These are phyloP conservation scores for Eutrema heterophyllum DNA, from an alignment of 345 rosid species.

Conservation along the genomic window DNA sequence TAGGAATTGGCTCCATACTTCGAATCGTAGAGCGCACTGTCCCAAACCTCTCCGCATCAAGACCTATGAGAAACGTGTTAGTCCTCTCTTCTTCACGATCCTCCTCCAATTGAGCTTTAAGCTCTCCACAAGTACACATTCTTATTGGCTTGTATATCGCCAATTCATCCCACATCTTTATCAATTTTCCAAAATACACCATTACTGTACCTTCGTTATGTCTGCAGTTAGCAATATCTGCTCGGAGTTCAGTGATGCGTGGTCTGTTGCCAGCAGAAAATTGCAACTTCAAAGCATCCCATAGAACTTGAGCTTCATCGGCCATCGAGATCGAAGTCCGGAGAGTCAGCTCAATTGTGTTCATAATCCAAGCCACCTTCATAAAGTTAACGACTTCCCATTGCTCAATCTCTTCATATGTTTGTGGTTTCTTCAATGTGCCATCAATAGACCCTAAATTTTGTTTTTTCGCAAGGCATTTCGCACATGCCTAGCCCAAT, in stretches of 20 bases:
- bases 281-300: no score
- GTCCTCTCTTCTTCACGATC: not conserved
- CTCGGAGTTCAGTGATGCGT: no score
- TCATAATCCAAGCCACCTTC: not conserved
- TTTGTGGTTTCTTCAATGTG: not conserved
- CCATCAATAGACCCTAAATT: not conserved
- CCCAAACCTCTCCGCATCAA: not conserved
- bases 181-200: no score
- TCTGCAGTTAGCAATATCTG: no score
- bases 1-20: not conserved
- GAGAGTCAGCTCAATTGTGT: not conserved
- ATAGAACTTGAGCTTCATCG: no score
- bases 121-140: no score
- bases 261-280: no score
- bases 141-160: no score
- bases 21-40: not conserved
- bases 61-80: not conserved
- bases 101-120: no score
- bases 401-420: not conserved
- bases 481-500: not conserved
- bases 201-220: no score
- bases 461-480: not conserved
- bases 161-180: no score
- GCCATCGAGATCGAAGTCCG: no score
- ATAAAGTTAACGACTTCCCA: not conserved